Evolutionary conservation across 768 basidiomycete genomes (phyloP).

Genomic region (Termitomyces sp.): DNA sequence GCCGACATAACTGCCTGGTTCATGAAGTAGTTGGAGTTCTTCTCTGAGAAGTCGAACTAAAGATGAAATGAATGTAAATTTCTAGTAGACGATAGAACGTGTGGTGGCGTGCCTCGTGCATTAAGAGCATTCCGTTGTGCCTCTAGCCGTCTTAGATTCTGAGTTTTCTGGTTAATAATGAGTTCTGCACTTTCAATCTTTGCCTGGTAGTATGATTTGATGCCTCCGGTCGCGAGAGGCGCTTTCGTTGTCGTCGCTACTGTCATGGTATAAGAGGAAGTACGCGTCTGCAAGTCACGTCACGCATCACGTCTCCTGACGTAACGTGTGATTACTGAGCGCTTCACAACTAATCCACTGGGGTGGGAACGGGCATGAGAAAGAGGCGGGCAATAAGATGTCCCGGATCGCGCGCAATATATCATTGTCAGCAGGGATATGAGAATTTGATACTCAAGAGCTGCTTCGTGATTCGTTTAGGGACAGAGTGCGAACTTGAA

Average conservation of each 20-base stretch:
- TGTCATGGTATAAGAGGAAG: slow-evolving; percentile 23
- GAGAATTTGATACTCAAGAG: no score
- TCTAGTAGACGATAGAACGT: background rate
- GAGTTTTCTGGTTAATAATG: slow-evolving; percentile 65
- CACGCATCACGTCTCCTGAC: slow-evolving; percentile 8
- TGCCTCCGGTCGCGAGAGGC: slow-evolving; percentile 49
- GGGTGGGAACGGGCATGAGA: no score
- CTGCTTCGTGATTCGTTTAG: no score
- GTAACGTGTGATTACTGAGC: no score
- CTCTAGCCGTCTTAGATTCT: slow-evolving; percentile 91
- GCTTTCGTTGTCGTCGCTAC: slow-evolving; percentile 37
- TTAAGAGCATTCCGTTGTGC: slow-evolving; percentile 97
- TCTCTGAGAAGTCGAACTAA: slow-evolving; percentile 85
- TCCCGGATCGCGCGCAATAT: no score
- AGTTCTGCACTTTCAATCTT: slow-evolving; percentile 94
- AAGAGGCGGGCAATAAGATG: no score
- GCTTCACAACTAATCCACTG: no score
- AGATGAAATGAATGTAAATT: background rate
- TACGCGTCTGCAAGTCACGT: slow-evolving; percentile 23
- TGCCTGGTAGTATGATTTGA: slow-evolving; percentile 90
- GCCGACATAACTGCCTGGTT: slow-evolving; percentile 96
- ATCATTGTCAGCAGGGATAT: no score
- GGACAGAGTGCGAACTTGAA: no score
- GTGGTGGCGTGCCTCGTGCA: slow-evolving; percentile 62
- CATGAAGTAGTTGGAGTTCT: slow-evolving; percentile 62